Conservation (phyloP, 208 protist genomes). For the Leishmania amazonensis region DNA sequence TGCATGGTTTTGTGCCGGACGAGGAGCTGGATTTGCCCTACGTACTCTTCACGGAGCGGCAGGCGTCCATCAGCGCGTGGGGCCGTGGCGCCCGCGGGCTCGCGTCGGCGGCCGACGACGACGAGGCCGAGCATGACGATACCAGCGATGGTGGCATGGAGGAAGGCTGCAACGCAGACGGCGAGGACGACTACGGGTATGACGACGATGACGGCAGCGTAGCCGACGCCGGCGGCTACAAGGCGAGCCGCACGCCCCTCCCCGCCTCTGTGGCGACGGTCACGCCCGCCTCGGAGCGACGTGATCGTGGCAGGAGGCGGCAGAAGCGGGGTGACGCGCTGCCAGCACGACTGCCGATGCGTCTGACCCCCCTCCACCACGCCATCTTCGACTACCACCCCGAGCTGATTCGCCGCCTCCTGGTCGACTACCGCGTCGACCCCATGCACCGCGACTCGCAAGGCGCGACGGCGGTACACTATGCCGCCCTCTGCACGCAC, state of each 20-base stretch:
- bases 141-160: not conserved
- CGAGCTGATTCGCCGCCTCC: conserved; percentile 76
- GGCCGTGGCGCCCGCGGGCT: not conserved
- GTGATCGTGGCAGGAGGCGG: not conserved
- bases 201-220: not conserved
- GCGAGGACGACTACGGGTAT: not conserved
- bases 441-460: conserved; percentile 70
- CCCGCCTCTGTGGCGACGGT: not conserved
- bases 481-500: conserved; percentile 51
- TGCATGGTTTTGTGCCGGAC: conserved; percentile 52
- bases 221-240: not conserved
- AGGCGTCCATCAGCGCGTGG: not conserved
- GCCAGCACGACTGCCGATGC: conserved; percentile 39
- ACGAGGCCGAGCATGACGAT: not conserved
- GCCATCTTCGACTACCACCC: conserved; percentile 83
- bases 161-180: not conserved
- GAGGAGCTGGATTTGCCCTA: conserved; percentile 51
- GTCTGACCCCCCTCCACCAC: conserved; percentile 71
- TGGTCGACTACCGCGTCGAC: conserved; percentile 72
- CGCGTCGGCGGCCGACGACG: not conserved
- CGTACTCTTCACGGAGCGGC: conserved; percentile 43
- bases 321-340: conserved; percentile 8
- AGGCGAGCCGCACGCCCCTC: not conserved
- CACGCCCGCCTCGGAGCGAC: not conserved
- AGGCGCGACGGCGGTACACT: conserved; percentile 83